Evolutionary conservation across 495 filamentous ascomycete genomes (phyloP), one percentile per base, ranked within the genome.

Genomic region (Pseudoneurospora amorphoporcata): DNA sequence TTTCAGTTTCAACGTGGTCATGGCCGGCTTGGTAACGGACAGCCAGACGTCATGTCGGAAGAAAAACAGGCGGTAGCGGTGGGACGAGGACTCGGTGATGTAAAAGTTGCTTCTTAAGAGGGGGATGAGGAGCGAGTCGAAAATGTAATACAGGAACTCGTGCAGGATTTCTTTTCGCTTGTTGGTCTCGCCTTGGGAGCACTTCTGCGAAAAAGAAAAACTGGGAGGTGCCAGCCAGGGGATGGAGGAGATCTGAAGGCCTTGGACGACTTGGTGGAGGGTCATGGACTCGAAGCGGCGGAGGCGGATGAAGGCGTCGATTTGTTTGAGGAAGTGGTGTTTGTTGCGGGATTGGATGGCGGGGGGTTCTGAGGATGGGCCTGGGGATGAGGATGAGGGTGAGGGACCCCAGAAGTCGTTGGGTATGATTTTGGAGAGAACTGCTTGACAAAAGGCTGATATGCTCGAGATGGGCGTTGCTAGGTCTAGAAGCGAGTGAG

Each of bases 1-100:
- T 3, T 84, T 85, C 7, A 81, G 73, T 79, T 94, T 96, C 19
- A 99, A 82, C 8, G 82, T 78, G 1, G 85, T 81, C 77, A 98
- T 81, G 0, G 91, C 88, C 16, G 93, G 90, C 74, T 94, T 91
- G 9, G 88, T 90, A 58, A 98, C 76, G 17, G 84, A 86, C 72
- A 88, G 87, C 95, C 95, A 99, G 43, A 94, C 85, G 76, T 99
- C 95, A 74, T 99, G 96, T 4, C 94, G 90, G 76, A 98, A 98
- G 82, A 92, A 99, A 80, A 97, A 97, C 1, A 98, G 82, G 8
- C 89, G 89, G 76, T 96, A 93, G 35, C 89, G 86, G 76, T 98
- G 90, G 7, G 85, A 82, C 74, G 89, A 92, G 2, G 93, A 95
- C 79, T 99, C 95, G 1, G 95, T 99, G 35, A 98, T 92, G 75